Evolutionary conservation across 345 rosid species (phyloP).

Genomic region (Microcos paniculata): DNA sequence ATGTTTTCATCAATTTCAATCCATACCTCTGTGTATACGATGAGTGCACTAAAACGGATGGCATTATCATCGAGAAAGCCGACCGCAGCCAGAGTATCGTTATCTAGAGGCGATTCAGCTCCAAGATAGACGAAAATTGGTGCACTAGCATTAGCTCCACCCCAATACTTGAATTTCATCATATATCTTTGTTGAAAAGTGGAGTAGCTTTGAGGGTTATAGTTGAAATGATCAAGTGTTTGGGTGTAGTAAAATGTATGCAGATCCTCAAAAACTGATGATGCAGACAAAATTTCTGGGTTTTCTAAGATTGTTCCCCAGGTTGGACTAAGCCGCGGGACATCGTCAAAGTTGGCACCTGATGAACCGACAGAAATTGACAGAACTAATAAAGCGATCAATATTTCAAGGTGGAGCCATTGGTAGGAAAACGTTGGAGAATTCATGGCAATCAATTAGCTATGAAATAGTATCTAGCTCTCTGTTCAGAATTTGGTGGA

Average conservation of each 20-base stretch:
- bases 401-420: not conserved
- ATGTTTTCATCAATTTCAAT: too few relatives aligned
- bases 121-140: too few relatives aligned
- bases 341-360: too few relatives aligned
- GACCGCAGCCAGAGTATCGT: too few relatives aligned
- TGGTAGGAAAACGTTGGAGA: not conserved
- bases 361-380: not conserved
- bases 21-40: too few relatives aligned
- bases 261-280: not conserved
- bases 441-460: not conserved
- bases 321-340: too few relatives aligned
- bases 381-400: not conserved
- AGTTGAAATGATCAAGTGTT: constrained; percentile 38
- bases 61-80: too few relatives aligned
- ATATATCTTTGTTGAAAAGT: constrained; percentile 27
- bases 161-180: constrained; percentile 24
- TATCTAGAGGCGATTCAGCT: too few relatives aligned
- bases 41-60: too few relatives aligned
- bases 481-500: too few relatives aligned
- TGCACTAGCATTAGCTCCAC: not conserved
- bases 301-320: too few relatives aligned
- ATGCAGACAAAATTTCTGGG: not conserved
- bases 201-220: constrained; percentile 19
- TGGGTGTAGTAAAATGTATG: constrained; percentile 18
- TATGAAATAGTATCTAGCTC: too few relatives aligned